Conservation (phyloP, 306 rosid genomes). For the Quercus variabilis region DNA sequence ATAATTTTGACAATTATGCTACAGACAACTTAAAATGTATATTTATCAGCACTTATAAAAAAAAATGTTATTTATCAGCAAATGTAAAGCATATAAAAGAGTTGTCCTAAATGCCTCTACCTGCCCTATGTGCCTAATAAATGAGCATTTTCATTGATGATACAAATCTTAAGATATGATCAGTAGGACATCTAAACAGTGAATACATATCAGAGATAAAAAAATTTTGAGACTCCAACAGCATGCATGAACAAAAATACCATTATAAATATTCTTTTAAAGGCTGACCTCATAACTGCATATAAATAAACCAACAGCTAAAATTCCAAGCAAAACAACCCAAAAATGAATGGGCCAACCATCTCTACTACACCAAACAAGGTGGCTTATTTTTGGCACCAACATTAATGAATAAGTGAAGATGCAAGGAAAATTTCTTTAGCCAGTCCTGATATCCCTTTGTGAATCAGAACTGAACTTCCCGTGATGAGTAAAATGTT, state of each 20-base stretch:
- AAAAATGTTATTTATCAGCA: conserved; percentile 2
- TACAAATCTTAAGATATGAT: neutral
- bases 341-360: neutral
- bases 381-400: neutral
- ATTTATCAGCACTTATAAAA: neutral
- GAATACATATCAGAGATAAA: neutral
- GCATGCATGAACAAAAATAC: neutral
- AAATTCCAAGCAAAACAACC: neutral
- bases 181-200: neutral
- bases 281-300: neutral
- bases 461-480: neutral
- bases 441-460: neutral
- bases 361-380: neutral
- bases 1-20: neutral
- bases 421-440: neutral
- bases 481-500: neutral
- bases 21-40: neutral
- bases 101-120: conserved; percentile 5
- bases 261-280: neutral
- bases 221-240: neutral
- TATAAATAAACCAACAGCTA: conserved; percentile 12
- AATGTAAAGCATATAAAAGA: conserved; percentile 15
- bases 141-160: neutral
- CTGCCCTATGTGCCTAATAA: neutral
- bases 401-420: neutral